These are phyloP conservation scores for Trichoderma koningii DNA, from an alignment of 2,329 filamentous ascomycete species.

Conservation along the genomic window DNA sequence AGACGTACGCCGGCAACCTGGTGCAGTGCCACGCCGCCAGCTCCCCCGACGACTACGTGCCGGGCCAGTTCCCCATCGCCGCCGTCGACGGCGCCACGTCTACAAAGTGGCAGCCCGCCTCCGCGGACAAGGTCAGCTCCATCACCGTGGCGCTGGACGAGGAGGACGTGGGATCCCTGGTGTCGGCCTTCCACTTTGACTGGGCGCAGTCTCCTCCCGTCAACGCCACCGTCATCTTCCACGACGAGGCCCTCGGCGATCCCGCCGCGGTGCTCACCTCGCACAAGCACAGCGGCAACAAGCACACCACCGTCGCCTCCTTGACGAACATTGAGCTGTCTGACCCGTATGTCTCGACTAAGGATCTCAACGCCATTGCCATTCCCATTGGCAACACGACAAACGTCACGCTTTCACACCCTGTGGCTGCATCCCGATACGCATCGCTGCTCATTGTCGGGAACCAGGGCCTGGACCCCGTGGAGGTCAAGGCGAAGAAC, in stretches of 20 bases:
- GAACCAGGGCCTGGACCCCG: conserved; percentile 29
- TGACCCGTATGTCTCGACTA: conserved; percentile 24
- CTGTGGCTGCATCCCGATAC: conserved; percentile 28
- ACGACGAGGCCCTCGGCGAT: conserved; percentile 24
- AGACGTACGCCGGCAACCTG: conserved; percentile 61
- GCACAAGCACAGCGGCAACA: not conserved
- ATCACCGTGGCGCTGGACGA: conserved; percentile 28
- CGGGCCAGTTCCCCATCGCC: conserved; percentile 65
- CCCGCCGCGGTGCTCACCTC: not conserved
- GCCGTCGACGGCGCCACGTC: conserved; percentile 31
- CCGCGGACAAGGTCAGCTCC: conserved; percentile 27
- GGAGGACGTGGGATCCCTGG: conserved; percentile 24
- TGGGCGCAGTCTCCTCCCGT: conserved; percentile 32
- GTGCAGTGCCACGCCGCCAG: conserved; percentile 62
- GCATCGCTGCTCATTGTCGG: conserved; percentile 31
- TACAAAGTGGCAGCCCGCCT: conserved; percentile 33
- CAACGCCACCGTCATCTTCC: conserved; percentile 32
- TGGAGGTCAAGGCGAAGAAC: conserved; percentile 26
- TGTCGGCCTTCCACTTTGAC: conserved; percentile 31
- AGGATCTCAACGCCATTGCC: conserved; percentile 25
- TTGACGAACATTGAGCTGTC: conserved; percentile 27
- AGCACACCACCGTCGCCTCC: conserved; percentile 25
- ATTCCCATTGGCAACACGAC: conserved; percentile 31
- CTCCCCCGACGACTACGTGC: conserved; percentile 51
- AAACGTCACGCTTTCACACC: conserved; percentile 26